A percentile compares a stretch with the other conserved stretches of the same genome.
phyloP scores from a whole-genome alignment of 371 early-diverging fungal genomes.

The Dinochytrium kinnereticum region DNA sequence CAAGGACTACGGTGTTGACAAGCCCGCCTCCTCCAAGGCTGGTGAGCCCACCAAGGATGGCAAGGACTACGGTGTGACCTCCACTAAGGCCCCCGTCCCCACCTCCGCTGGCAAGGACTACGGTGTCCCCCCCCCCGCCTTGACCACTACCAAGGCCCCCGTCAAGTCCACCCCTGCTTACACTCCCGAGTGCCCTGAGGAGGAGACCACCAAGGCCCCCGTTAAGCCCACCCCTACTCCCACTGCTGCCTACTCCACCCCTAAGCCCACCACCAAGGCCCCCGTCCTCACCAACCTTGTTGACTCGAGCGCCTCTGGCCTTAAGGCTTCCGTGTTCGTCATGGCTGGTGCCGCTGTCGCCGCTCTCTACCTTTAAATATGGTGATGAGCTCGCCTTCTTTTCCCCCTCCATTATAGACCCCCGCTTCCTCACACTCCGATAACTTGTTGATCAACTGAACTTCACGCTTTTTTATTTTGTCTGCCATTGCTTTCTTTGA shows the following conservation, averaged over 20 bases:
- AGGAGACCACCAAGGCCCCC: background rate
- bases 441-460: too few species aligned
- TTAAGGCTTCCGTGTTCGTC: constrained; percentile 13
- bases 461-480: too few species aligned
- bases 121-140: background rate
- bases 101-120: background rate
- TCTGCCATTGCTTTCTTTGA: too few species aligned
- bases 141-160: background rate
- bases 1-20: too few species aligned
- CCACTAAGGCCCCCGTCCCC: background rate
- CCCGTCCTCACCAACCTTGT: constrained; percentile 10
- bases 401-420: too few species aligned
- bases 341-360: constrained; percentile 12
- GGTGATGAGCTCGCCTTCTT: too few species aligned
- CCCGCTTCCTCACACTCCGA: too few species aligned
- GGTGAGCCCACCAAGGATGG: background rate
- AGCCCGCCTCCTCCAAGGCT: too few species aligned
- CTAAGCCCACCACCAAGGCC: constrained; percentile 3
- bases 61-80: background rate
- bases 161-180: background rate
- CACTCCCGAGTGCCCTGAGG: constrained; percentile 11
- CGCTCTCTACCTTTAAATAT: constrained; percentile 12
- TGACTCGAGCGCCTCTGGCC: background rate
- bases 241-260: background rate
- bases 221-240: background rate